A percentile compares a stretch with the other conserved stretches of the same genome.
phyloP scores from a whole-genome alignment of 352 stramenopile genomes.

The Phytophthora kernoviae region DNA sequence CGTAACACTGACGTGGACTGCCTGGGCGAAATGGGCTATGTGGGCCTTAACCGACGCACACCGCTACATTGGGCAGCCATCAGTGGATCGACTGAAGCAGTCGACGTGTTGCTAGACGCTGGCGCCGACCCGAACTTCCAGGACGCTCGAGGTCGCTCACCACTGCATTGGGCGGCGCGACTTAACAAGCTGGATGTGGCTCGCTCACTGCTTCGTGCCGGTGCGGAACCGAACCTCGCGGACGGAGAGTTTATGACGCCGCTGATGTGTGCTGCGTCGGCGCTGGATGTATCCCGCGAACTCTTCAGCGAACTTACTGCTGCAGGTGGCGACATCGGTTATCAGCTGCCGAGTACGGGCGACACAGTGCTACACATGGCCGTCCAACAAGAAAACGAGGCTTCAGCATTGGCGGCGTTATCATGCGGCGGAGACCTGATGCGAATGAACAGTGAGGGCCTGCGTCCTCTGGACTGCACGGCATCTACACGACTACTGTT shows the following conservation, averaged over 20 bases:
- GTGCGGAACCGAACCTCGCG: conserved; percentile 36
- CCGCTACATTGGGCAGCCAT: conserved; percentile 76
- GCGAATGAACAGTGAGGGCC: conserved; percentile 61
- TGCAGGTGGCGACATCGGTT: conserved; percentile 63
- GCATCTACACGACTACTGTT: conserved; percentile 69
- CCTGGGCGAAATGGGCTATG: conserved; percentile 72
- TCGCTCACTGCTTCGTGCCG: conserved; percentile 37
- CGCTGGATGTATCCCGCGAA: conserved; percentile 20
- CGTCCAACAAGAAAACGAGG: conserved; percentile 58
- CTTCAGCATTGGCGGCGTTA: conserved; percentile 56
- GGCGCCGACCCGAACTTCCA: conserved; percentile 73
- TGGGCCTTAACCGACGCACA: conserved; percentile 69
- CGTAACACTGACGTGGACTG: conserved; percentile 54
- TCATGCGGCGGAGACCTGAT: conserved; percentile 66
- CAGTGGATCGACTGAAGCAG: conserved; percentile 48
- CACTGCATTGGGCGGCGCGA: conserved; percentile 70
- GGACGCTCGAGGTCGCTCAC: conserved; percentile 56
- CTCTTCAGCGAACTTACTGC: conserved; percentile 42
- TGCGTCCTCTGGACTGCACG: conserved; percentile 70
- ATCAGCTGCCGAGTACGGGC: conserved; percentile 48
- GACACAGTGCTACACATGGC: conserved; percentile 74
- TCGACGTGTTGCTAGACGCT: conserved; percentile 53
- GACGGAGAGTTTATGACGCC: conserved; percentile 60
- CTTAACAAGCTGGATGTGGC: conserved; percentile 62
- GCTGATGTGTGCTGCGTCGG: conserved; percentile 29